Evolutionary conservation across 305 asterid species (phyloP).

Genomic region (Solanum hybrid): DNA sequence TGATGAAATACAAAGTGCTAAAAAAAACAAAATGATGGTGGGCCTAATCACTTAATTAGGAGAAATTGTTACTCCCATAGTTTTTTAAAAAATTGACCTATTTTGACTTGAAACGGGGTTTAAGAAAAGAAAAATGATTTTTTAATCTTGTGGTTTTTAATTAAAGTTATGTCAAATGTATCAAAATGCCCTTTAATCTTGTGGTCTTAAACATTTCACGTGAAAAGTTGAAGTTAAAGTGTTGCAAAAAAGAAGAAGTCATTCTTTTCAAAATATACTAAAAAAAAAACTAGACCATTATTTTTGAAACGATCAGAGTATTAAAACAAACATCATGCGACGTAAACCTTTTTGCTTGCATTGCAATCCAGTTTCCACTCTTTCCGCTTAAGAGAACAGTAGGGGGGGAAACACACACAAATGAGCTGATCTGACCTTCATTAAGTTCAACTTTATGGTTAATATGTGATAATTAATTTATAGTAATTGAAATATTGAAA

Average conservation of each 20-base stretch:
- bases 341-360: background rate
- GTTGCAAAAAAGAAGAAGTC: too few relatives aligned
- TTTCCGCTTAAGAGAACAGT: background rate
- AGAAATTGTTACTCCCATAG: background rate
- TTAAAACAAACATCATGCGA: background rate
- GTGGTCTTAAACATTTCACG: too few relatives aligned
- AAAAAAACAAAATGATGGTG: background rate
- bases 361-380: background rate
- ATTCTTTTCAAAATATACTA: too few relatives aligned
- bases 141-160: too few relatives aligned
- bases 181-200: too few relatives aligned
- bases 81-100: too few relatives aligned
- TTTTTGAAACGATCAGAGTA: too few relatives aligned
- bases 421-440: background rate
- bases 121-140: too few relatives aligned
- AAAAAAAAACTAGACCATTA: too few relatives aligned
- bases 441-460: background rate
- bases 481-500: background rate
- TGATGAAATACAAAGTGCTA: background rate
- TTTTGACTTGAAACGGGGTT: too few relatives aligned
- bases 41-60: background rate
- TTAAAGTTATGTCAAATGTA: too few relatives aligned
- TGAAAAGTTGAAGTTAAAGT: too few relatives aligned
- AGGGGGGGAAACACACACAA: background rate
- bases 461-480: background rate